A percentile compares a stretch with the other conserved stretches of the same genome.
phyloP scores from a whole-genome alignment of 768 basidiomycete genomes.

The Leccinum incarnatum region DNA sequence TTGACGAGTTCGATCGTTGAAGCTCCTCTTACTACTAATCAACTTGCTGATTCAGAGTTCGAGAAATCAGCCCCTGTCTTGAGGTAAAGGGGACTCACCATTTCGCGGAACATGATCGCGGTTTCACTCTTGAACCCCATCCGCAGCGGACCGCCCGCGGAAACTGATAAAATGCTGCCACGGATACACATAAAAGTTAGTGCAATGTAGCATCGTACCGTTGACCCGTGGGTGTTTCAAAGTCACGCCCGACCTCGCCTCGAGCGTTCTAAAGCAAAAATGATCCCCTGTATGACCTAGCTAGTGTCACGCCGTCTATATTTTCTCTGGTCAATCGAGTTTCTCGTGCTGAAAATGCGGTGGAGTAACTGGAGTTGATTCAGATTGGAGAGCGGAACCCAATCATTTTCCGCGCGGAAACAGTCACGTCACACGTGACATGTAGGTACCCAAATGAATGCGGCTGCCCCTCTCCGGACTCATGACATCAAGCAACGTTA shows the following conservation, averaged over 20 bases:
- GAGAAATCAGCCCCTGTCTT: conserved; percentile 5
- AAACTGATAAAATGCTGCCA: not conserved
- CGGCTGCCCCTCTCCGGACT: not conserved
- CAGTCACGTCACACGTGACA: conserved; percentile 3
- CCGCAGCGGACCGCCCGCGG: not conserved
- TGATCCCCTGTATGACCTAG: not conserved
- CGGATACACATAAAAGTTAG: not conserved
- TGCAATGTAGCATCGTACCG: not conserved
- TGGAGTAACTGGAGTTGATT: not conserved
- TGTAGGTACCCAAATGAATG: not conserved
- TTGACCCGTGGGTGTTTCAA: not conserved
- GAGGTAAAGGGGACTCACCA: not conserved
- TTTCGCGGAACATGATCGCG: conserved; percentile 6
- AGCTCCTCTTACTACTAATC: not conserved
- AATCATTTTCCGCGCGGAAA: not conserved
- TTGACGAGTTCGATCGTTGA: not conserved
- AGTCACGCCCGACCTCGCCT: not conserved
- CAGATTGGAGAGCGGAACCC: not conserved
- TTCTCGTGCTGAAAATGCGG: not conserved
- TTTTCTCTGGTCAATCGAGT: not conserved
- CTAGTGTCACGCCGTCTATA: not conserved
- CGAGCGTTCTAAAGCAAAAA: not conserved
- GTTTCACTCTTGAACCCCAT: not conserved
- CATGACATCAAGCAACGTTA: too few relatives aligned
- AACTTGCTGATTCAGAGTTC: not conserved